Conservation (phyloP, 345 rosid species). For the Odontarrhena argentea region DNA sequence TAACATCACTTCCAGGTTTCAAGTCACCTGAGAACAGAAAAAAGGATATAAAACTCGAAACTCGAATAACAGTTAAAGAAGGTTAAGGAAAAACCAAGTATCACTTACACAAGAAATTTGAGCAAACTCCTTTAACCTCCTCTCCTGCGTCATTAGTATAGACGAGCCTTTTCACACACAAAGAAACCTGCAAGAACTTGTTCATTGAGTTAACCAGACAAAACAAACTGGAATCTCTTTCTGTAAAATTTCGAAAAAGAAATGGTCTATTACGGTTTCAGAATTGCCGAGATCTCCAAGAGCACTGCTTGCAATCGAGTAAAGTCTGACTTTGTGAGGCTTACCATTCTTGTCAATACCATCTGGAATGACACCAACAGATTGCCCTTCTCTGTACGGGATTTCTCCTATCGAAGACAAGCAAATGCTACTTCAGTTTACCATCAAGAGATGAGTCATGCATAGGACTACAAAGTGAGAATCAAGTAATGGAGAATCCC, state of each 20-base stretch:
- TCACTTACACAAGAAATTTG: conserved; percentile 88
- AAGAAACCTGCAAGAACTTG: conserved; percentile 63
- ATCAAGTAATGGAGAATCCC: conserved; percentile 8
- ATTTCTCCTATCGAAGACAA: conserved; percentile 56
- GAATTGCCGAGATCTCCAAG: conserved; percentile 91
- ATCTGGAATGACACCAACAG: conserved; percentile 78
- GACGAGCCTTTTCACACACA: conserved; percentile 88
- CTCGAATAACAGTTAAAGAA: conserved; percentile 6
- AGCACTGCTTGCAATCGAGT: conserved; percentile 96
- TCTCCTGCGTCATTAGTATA: conserved; percentile 93
- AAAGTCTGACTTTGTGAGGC: conserved; percentile 90
- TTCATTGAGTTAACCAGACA: conserved; percentile 25
- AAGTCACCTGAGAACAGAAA: conserved; percentile 63
- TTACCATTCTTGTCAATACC: conserved; percentile 86
- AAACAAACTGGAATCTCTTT: background rate
- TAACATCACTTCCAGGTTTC: conserved; percentile 71
- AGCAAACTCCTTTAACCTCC: conserved; percentile 93
- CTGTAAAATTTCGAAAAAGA: background rate
- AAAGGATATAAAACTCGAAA: background rate
- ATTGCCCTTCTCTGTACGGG: conserved; percentile 95
- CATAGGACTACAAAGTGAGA: background rate
- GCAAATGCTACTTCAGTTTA: conserved; percentile 7
- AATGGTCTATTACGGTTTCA: conserved; percentile 59
- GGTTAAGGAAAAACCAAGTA: background rate
- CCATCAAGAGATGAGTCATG: conserved; percentile 1